Evolutionary conservation across 768 basidiomycete genomes (phyloP), one percentile per base, ranked within the genome.

Genomic region (Podaxis sp.): DNA sequence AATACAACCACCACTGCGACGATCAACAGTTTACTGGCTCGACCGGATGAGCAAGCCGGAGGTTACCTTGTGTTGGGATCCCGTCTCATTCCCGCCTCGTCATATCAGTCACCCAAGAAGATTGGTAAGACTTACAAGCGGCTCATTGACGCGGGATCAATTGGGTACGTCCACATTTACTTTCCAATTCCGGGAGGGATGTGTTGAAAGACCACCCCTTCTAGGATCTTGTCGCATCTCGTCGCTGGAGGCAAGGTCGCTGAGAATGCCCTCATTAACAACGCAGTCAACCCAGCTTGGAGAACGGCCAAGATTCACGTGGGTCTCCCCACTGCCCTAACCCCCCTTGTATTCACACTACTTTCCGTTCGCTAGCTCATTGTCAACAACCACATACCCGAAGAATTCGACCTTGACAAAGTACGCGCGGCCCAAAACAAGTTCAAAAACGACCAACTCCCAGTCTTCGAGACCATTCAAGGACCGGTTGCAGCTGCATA

Each of bases 221-320:
- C 8, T 13, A 40, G 58, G 17, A 26, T 50, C 4, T 4, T 37
- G 22, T 50, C 58, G 7, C 15, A 24, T 50, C 48, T 59, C 24
- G 46, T 59, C 6, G 49, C 49, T 20, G 58, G 58, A 22, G 49
- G 58, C 12, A 65, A 72, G 67, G 76, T 79, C 2, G 60, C 78
- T 8, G 67, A 69, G 38, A 77, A 77, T 61, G 73, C 72, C 8
- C 33, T 73, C 26, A 68, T 78, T 13, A 66, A 67, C 22, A 72
- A 68, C 13, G 75, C 77, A 20, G 66, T 78, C 24, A 67, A 69
- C 48, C 76, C 76, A 4, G 73, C 69, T 24, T 78, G 78, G 78
- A 65, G 77, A 57, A 71, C 68, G 1, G 77, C 78, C 0, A 77
- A 78, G 66, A 70, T 72, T 30, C 77, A 76, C 58, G 77, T 77